phyloP scores from a whole-genome alignment of 176 grass and related monocot genomes.

The Tillandsia fasciculata region DNA sequence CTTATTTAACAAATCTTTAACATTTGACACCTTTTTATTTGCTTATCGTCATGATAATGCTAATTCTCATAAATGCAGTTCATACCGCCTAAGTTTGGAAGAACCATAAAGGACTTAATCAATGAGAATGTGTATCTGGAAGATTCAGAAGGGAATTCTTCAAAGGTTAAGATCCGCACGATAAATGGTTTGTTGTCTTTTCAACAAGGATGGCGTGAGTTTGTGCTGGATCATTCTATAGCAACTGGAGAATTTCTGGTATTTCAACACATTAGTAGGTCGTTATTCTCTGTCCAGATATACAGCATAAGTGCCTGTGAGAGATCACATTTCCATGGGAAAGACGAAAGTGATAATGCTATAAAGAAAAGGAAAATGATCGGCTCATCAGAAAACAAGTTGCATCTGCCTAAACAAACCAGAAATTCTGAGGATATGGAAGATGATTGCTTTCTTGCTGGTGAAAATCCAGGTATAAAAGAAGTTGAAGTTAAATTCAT shows the following conservation, averaged over 20 bases:
- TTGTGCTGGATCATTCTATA: slow-evolving; percentile 49
- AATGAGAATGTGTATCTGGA: slow-evolving; percentile 30
- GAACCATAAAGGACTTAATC: slow-evolving; percentile 17
- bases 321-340: slow-evolving; percentile 11
- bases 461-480: background rate
- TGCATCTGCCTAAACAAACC: background rate
- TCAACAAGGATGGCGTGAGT: slow-evolving; percentile 44
- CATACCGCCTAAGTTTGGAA: slow-evolving; percentile 30
- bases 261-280: slow-evolving; percentile 26
- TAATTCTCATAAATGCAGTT: slow-evolving; percentile 26
- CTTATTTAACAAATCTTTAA: too few species aligned
- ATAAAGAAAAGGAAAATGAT: background rate
- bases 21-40: background rate
- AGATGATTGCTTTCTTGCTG: background rate
- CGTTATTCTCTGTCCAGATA: slow-evolving; percentile 44
- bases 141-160: slow-evolving; percentile 29
- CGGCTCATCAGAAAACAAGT: background rate
- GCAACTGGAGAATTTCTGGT: slow-evolving; percentile 31
- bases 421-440: background rate
- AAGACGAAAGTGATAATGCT: background rate
- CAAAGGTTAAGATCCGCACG: slow-evolving; percentile 19
- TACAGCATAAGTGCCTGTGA: slow-evolving; percentile 32
- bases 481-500: background rate
- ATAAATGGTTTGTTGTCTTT: slow-evolving; percentile 32
- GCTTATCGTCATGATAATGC: background rate